Evolutionary conservation across 1,284 basidiomycete species (phyloP).

Genomic region (Melampsora americana): DNA sequence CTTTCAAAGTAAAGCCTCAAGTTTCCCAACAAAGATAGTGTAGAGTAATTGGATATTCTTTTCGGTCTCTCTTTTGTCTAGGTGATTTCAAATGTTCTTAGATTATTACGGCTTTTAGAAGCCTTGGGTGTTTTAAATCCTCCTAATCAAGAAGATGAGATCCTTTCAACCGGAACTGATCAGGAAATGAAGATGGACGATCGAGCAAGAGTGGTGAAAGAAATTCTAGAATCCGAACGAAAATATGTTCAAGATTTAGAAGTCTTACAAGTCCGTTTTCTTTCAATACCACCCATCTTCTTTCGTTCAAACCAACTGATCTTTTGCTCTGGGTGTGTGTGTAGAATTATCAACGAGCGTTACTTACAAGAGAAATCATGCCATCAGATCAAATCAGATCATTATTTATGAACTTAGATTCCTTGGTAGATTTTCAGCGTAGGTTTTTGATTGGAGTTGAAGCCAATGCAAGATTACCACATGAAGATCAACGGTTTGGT

Average conservation of each 20-base stretch:
- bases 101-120: conserved; percentile 34
- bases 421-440: conserved; percentile 92
- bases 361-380: conserved; percentile 76
- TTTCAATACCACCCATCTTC: conserved; percentile 46
- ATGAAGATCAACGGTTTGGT: conserved; percentile 63
- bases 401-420: conserved; percentile 92
- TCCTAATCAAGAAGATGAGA: conserved; percentile 48
- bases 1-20: too few relatives aligned
- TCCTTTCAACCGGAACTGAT: conserved; percentile 44
- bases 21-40: too few relatives aligned
- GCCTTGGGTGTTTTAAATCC: conserved; percentile 36
- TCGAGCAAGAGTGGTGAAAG: conserved; percentile 73
- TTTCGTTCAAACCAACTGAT: too few relatives aligned
- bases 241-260: conserved; percentile 98
- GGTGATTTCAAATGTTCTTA: conserved; percentile 43
- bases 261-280: conserved; percentile 74
- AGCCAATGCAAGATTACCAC: conserved; percentile 68
- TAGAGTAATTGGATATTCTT: too few relatives aligned
- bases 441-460: conserved; percentile 93
- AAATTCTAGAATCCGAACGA: conserved; percentile 88
- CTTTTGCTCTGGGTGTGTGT: not conserved
- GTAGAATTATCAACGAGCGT: conserved; percentile 56
- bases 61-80: not conserved
- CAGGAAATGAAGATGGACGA: conserved; percentile 56
- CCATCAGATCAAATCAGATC: conserved; percentile 91